Evolutionary conservation across 345 rosid genomes (phyloP).

Genomic region (Pseudoturritis turrita): DNA sequence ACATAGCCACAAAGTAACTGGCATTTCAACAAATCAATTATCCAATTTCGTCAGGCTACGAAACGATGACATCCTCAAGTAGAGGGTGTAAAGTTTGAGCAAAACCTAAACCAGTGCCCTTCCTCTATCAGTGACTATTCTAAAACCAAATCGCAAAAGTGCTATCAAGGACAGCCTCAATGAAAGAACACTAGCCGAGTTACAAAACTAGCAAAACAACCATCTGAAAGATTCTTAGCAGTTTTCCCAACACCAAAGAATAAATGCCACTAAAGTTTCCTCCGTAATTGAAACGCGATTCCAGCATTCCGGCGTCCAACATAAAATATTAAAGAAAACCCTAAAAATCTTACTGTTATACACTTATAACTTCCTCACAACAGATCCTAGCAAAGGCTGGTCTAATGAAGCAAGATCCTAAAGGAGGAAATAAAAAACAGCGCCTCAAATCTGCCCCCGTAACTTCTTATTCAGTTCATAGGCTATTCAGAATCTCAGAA

Average conservation of each 20-base stretch:
- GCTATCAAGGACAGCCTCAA: neutral
- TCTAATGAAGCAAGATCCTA: neutral
- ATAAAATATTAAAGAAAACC: neutral
- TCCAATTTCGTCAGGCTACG: neutral
- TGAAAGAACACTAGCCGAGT: neutral
- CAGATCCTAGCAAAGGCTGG: slow-evolving; percentile 15
- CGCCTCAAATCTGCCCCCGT: neutral
- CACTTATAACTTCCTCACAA: neutral
- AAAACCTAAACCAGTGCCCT: neutral
- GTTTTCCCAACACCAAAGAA: neutral
- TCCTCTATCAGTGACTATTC: neutral
- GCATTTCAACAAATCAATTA: neutral
- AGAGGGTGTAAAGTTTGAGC: slow-evolving; percentile 3
- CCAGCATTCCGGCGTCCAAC: neutral
- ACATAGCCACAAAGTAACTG: neutral
- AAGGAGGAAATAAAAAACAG: neutral
- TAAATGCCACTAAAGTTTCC: neutral
- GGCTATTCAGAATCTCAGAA: neutral
- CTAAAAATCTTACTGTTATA: neutral
- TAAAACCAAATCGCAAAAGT: neutral
- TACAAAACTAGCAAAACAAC: neutral
- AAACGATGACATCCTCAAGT: neutral
- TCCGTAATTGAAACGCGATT: neutral
- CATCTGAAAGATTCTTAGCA: neutral
- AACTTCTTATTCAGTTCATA: neutral